Percentiles rank a stretch among this genome's conserved stretches.
phyloP scores from a whole-genome alignment of 2,329 filamentous ascomycete genomes.

The Pestalotiopsis sp. region DNA sequence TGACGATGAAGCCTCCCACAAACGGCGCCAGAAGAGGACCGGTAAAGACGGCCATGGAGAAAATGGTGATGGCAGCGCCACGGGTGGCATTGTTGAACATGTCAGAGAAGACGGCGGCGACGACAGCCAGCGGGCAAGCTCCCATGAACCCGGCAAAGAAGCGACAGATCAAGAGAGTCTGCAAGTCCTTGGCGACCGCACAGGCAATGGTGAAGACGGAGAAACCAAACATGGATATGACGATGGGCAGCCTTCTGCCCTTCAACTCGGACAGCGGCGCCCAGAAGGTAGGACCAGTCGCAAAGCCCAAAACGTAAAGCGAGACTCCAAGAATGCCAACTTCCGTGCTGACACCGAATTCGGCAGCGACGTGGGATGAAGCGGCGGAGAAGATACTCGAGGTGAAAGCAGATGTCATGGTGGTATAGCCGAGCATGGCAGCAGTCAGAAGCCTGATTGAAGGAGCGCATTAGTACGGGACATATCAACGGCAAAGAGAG shows the following conservation, averaged over 20 bases:
- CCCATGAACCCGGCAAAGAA: conserved; percentile 78
- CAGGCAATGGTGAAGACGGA: conserved; percentile 68
- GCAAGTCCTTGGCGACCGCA: conserved; percentile 68
- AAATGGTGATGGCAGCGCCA: conserved; percentile 60
- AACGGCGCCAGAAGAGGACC: conserved; percentile 71
- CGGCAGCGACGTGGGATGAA: conserved; percentile 55
- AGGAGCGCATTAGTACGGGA: not conserved
- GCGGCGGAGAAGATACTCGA: conserved; percentile 77
- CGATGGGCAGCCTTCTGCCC: conserved; percentile 66
- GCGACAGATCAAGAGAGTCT: conserved; percentile 70
- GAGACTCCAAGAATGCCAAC: conserved; percentile 69
- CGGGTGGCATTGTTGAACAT: conserved; percentile 69
- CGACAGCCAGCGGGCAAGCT: conserved; percentile 69
- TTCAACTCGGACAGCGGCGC: conserved; percentile 74
- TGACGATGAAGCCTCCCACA: conserved; percentile 68
- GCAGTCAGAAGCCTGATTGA: conserved; percentile 59
- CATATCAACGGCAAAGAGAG: not conserved
- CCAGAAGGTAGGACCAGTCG: conserved; percentile 65
- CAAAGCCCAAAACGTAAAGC: conserved; percentile 73
- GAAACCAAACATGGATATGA: conserved; percentile 69
- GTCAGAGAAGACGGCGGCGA: conserved; percentile 73
- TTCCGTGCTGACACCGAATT: conserved; percentile 64
- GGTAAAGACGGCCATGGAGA: conserved; percentile 66
- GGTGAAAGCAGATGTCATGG: conserved; percentile 71
- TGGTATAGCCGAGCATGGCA: conserved; percentile 73